Percentiles rank a stretch among this genome's conserved stretches.
These are phyloP conservation scores for Phoma herbarum DNA, from an alignment of 2,329 filamentous ascomycete species.

Conservation along the genomic window DNA sequence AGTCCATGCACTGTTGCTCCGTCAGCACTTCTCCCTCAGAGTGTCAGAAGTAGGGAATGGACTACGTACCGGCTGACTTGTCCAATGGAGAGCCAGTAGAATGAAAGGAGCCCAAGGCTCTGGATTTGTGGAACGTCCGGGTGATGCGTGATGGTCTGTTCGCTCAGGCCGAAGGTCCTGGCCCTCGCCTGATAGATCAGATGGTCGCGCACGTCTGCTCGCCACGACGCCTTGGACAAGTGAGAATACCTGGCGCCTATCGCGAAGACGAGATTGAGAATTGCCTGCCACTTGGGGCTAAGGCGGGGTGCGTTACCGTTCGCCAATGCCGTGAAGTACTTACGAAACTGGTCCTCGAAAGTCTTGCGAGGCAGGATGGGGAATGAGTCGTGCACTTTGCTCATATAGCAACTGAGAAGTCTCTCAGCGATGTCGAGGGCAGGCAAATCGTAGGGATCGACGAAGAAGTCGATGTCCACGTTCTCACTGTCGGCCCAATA, in stretches of 20 bases:
- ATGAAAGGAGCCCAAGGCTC: conserved; percentile 49
- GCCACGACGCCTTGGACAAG: conserved; percentile 41
- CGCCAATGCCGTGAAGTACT: conserved; percentile 41
- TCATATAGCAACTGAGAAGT: conserved; percentile 50
- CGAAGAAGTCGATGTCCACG: conserved; percentile 34
- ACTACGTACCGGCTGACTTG: conserved; percentile 53
- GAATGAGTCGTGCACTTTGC: conserved; percentile 51
- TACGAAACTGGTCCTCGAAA: conserved; percentile 48
- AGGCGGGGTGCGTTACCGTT: conserved; percentile 29
- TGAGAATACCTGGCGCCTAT: conserved; percentile 53
- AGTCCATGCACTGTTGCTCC: conserved; percentile 47
- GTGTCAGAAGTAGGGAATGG: not conserved
- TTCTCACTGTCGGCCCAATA: conserved; percentile 47
- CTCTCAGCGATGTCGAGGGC: conserved; percentile 41
- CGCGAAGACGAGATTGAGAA: conserved; percentile 55
- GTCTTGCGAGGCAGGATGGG: conserved; percentile 48
- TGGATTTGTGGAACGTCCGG: conserved; percentile 53
- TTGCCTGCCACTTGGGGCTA: conserved; percentile 49
- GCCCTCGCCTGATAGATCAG: conserved; percentile 53
- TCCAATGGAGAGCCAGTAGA: conserved; percentile 53
- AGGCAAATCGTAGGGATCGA: conserved; percentile 48
- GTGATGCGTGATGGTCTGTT: conserved; percentile 40
- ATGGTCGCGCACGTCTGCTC: conserved; percentile 44
- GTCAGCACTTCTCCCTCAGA: not conserved
- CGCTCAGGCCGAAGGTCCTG: conserved; percentile 44